phyloP scores from a whole-genome alignment of 768 basidiomycete species.

The Suillus spraguei region DNA sequence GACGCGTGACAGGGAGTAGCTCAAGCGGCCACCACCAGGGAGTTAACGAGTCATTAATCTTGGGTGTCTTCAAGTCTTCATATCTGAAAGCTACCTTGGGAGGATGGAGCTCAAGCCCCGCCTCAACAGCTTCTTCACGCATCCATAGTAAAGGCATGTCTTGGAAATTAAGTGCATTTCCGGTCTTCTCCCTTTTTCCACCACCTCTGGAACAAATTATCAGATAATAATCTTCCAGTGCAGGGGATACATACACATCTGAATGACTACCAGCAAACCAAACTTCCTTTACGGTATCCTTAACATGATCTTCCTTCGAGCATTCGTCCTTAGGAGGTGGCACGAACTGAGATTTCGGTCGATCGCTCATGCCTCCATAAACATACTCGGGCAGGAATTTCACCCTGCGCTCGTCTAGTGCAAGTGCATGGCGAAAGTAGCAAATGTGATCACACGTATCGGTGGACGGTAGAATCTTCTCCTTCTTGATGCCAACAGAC shows the following conservation, averaged over 20 bases:
- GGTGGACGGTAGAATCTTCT: slow-evolving; percentile 35
- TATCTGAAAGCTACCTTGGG: slow-evolving; percentile 32
- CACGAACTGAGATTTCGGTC: no score
- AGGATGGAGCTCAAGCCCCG: slow-evolving; percentile 25
- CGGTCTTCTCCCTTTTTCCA: slow-evolving; percentile 26
- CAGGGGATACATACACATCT: slow-evolving; percentile 36
- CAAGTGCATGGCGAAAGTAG: slow-evolving; percentile 47
- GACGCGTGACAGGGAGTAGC: slow-evolving; percentile 24
- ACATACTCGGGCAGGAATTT: no score
- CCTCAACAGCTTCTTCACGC: slow-evolving; percentile 31
- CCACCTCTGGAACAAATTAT: slow-evolving; percentile 26
- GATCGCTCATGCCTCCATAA: no score
- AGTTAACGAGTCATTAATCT: slow-evolving; percentile 20
- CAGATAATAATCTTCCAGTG: not conserved
- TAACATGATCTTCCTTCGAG: no score
- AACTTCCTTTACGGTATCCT: no score
- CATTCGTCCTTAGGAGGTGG: no score
- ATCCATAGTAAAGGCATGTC: slow-evolving; percentile 34
- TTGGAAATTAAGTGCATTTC: slow-evolving; percentile 24
- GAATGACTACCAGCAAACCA: slow-evolving; percentile 46
- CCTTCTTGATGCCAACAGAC: slow-evolving; percentile 41
- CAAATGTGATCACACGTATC: slow-evolving; percentile 37
- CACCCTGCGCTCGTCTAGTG: slow-evolving; percentile 48
- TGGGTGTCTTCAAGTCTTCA: slow-evolving; percentile 26
- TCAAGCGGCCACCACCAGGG: slow-evolving; percentile 28